Percentiles rank a stretch among this genome's conserved stretches.
Evolutionary conservation across 805 yeast species (phyloP).

Genomic region (Wickerhamomyces hampshirensis): DNA sequence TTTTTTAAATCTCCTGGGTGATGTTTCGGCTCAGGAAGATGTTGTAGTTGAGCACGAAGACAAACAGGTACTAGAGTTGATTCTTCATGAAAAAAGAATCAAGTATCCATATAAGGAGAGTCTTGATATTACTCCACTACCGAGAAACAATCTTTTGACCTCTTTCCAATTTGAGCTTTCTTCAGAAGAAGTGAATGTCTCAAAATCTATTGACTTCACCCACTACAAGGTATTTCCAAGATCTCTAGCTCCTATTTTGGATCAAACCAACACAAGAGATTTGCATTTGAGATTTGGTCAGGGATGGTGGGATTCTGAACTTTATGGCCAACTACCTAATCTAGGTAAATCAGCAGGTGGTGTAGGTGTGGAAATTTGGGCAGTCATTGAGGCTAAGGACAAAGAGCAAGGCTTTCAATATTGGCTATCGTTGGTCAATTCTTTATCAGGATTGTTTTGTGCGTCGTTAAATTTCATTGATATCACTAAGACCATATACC

Average conservation of each 20-base stretch:
- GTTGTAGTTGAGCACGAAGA: neutral
- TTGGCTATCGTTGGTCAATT: constrained; percentile 72
- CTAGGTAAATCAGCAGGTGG: constrained; percentile 80
- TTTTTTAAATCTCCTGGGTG: too few species aligned
- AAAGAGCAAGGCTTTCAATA: constrained; percentile 49
- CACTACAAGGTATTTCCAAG: constrained; percentile 77
- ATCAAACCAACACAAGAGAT: constrained; percentile 61
- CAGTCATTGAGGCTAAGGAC: constrained; percentile 63
- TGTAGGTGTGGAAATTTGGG: constrained; percentile 93
- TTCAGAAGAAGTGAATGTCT: constrained; percentile 40
- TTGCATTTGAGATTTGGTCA: constrained; percentile 83
- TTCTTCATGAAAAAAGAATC: constrained; percentile 2
- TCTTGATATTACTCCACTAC: constrained; percentile 61
- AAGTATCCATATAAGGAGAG: constrained; percentile 51
- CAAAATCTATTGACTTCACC: constrained; percentile 18
- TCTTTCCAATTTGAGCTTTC: constrained; percentile 65
- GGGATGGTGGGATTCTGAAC: constrained; percentile 91
- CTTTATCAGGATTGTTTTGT: constrained; percentile 87
- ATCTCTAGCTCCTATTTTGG: constrained; percentile 71
- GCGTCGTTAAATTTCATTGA: constrained; percentile 91
- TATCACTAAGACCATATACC: constrained; percentile 68
- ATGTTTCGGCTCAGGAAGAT: neutral
- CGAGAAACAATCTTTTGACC: constrained; percentile 64
- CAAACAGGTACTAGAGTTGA: neutral
- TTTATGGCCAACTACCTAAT: constrained; percentile 79